Evolutionary conservation across 2,329 filamentous ascomycete species (phyloP), one percentile per base, ranked within the genome.

Genomic region (Arthroderma sp.): DNA sequence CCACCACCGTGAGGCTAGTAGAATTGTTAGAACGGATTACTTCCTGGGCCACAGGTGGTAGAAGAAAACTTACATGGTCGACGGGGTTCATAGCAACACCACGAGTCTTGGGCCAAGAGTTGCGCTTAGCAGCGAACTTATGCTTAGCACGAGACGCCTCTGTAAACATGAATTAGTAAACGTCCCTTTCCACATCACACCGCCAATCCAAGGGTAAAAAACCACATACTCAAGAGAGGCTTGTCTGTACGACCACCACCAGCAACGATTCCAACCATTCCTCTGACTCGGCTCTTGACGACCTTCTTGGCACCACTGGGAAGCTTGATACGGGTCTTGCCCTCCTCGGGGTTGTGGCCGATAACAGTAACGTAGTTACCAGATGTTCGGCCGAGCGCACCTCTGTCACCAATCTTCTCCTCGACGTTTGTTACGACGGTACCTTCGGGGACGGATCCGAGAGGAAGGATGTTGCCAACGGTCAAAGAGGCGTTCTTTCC

Each of bases 21-120:
- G 43, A 53, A 43, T 49, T 46, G 43, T 30, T 32, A 40, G 30
- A 53, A 56, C 44, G 59, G 53, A 50, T 29, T 44, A 34, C 32
- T 34, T 34, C 11, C n/a, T 30, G 11, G 28, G 43, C 22, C 10
- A 8, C 27, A n/a, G 28, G 11, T 28, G 29, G 33, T 6, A 28
- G n/a, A 32, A 45, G 29, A 30, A 42, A 53, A 56, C 72, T 67
- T 74, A 75, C 72, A 81, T 98, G 91, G 76, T 98, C 91, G 66
- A 98, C 91, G 64, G 91, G 91, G 78, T 98, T 98, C 91, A 98
- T 98, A 74, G 91, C 91, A 83, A 98, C 91, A 95, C 91, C 91
- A 91, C 91, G 89, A 80, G 91, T 98, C 85, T 94, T 95, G 75
- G 91, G 91, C 91, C 91, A 98, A 68, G 81, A 89, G 86, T 98